A percentile compares a stretch with the other conserved stretches of the same genome.
phyloP scores from a whole-genome alignment of 1,284 basidiomycete genomes.

The Pseudozyma tsukubaensis region DNA sequence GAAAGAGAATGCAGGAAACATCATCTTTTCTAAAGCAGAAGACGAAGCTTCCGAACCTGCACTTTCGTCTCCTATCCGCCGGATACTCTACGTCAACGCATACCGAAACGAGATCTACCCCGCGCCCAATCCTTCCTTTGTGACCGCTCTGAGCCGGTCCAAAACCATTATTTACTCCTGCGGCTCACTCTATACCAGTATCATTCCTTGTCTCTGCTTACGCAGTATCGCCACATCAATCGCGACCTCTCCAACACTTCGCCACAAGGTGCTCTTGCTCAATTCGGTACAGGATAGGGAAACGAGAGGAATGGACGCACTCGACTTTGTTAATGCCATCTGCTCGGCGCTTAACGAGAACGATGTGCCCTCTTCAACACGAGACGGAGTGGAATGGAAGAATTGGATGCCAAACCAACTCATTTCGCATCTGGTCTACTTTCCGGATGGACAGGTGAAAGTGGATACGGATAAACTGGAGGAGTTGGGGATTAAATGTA shows the following conservation, averaged over 20 bases:
- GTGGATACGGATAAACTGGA: constrained; percentile 16
- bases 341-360: constrained; percentile 76
- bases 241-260: constrained; percentile 78
- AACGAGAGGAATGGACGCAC: constrained; percentile 83
- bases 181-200: constrained; percentile 88
- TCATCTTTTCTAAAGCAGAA: constrained; percentile 76
- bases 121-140: constrained; percentile 83
- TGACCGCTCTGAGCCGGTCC: constrained; percentile 76
- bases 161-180: constrained; percentile 86
- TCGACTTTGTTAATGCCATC: constrained; percentile 85
- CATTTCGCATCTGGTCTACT: constrained; percentile 78
- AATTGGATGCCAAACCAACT: constrained; percentile 63
- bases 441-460: constrained; percentile 23
- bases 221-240: constrained; percentile 84
- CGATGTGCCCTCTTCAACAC: constrained; percentile 21
- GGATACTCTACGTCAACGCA: constrained; percentile 89
- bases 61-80: constrained; percentile 64
- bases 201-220: constrained; percentile 89
- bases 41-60: constrained; percentile 70
- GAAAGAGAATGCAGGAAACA: constrained; percentile 72
- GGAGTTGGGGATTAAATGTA: constrained; percentile 21
- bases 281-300: constrained; percentile 91
- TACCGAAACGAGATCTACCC: constrained; percentile 80
- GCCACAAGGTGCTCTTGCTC: constrained; percentile 85
- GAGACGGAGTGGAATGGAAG: background rate